A percentile compares a stretch with the other conserved stretches of the same genome.
Evolutionary conservation across 768 basidiomycete genomes (phyloP).

Genomic region (Lactarius trivialis): DNA sequence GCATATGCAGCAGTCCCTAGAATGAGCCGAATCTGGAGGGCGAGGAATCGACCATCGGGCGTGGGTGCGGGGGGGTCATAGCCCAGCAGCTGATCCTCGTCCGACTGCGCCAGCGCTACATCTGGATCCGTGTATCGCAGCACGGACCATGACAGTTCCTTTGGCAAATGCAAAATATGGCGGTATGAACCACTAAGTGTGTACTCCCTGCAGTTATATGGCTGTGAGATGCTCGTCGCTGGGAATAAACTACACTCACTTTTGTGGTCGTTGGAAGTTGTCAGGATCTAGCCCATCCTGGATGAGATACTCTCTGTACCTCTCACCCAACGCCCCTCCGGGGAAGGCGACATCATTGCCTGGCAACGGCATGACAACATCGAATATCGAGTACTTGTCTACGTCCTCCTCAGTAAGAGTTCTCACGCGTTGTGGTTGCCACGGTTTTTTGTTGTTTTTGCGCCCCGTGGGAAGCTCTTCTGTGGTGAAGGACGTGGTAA

Average conservation of each 20-base stretch:
- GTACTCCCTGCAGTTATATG: constrained; percentile 60
- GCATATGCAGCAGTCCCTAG: constrained; percentile 93
- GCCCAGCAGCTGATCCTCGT: constrained; percentile 86
- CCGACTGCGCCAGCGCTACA: constrained; percentile 84
- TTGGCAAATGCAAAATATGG: constrained; percentile 81
- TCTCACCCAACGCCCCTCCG: constrained; percentile 77
- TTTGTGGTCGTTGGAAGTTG: constrained; percentile 85
- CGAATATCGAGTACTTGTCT: constrained; percentile 79
- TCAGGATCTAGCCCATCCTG: constrained; percentile 88
- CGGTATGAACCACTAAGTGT: constrained; percentile 91
- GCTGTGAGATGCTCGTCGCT: not conserved
- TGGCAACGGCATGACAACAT: constrained; percentile 96
- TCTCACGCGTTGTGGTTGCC: constrained; percentile 65
- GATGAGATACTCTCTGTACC: constrained; percentile 72
- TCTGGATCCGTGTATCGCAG: constrained; percentile 92
- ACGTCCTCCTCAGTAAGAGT: constrained; percentile 73
- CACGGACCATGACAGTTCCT: constrained; percentile 72
- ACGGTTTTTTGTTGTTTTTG: constrained; percentile 41
- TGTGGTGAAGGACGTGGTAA: constrained; percentile 4
- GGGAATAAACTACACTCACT: constrained; percentile 39
- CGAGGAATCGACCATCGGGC: constrained; percentile 77
- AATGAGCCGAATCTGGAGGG: constrained; percentile 78
- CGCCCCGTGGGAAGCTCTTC: constrained; percentile 10
- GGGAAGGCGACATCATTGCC: constrained; percentile 94
- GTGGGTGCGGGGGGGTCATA: constrained; percentile 63